Evolutionary conservation across 192 early-diverging fungal species (phyloP).

Genomic region (Entomortierella parvispora): DNA sequence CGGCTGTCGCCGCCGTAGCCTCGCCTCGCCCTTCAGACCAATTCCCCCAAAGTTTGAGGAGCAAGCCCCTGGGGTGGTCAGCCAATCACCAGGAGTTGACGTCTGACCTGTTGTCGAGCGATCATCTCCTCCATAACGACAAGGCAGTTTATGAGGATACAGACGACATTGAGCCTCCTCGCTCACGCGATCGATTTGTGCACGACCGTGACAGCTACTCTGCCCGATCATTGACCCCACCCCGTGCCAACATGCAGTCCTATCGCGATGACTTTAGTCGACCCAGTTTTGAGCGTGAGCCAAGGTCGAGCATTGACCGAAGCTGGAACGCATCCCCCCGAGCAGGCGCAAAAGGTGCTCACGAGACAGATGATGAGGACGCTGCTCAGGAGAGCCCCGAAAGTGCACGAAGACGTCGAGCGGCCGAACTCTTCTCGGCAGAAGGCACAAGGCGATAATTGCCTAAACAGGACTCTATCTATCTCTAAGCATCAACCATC

Average conservation of each 20-base stretch:
- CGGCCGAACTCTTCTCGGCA: slow-evolving; percentile 41
- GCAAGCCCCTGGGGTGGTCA: slow-evolving; percentile 26
- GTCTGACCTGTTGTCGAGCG: slow-evolving; percentile 26
- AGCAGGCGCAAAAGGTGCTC: slow-evolving; percentile 1
- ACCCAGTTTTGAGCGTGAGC: slow-evolving; percentile 37
- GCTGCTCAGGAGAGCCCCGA: slow-evolving; percentile 23
- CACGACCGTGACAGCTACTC: slow-evolving; percentile 36
- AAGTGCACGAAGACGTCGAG: slow-evolving; percentile 35
- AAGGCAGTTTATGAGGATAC: slow-evolving; percentile 36
- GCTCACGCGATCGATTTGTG: slow-evolving; percentile 26
- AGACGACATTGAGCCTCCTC: slow-evolving; percentile 40
- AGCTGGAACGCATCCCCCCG: slow-evolving; percentile 6
- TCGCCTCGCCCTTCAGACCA: slow-evolving; percentile 26
- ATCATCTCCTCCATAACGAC: slow-evolving; percentile 35
- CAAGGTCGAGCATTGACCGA: slow-evolving; percentile 24
- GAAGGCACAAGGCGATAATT: slow-evolving; percentile 29
- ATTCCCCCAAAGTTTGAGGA: slow-evolving; percentile 25
- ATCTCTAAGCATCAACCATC: background rate
- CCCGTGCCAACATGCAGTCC: slow-evolving; percentile 45
- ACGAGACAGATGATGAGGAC: slow-evolving; percentile 1
- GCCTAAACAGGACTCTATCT: no score
- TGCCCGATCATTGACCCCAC: slow-evolving; percentile 40
- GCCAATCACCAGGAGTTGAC: slow-evolving; percentile 11
- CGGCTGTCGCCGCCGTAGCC: slow-evolving; percentile 27
- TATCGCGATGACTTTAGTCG: slow-evolving; percentile 37